Evolutionary conservation across 768 basidiomycete genomes (phyloP), one percentile per base, ranked within the genome.

Genomic region (Rhodotorula babjevae): DNA sequence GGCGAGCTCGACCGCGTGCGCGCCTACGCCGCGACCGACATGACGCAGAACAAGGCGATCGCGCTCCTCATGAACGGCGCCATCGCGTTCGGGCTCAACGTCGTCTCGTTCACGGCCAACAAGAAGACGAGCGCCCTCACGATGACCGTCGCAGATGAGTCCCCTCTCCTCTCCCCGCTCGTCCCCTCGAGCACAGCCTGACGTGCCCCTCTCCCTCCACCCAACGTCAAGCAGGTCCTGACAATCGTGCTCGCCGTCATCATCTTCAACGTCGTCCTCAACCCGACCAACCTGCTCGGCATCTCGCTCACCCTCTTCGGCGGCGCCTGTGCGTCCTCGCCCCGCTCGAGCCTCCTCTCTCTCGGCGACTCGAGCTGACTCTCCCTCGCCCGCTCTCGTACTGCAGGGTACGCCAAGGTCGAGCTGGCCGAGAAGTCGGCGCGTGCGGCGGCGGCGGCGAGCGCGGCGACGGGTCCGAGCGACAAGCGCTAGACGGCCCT

Each of bases 71-170:
- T 89, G 49, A 99, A 98, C 77, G 95, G 93, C 0, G 79, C 84
- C 23, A 87, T 98, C 78, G 96, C 96, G 8, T 97, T 96, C 78
- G 89, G 87, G 23, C 83, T 99, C 63, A 99, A 98, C 77, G 87
- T 97, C 5, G 91, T 96, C 68, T 91, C 90, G 80, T 96, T 99
- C 79, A 91, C 90, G 15, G 91, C 96, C n/a, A 99, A 98, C 82
- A 89, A 89, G 81, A 88, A 90, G 79, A 88, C 92, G 0, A 93
- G 93, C 4, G 88, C 93, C 21, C 79, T 95, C 74, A 90, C 89
- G 60, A 95, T 94, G 90, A 91, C 90, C 18, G 92, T 95, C 60
- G 91, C 92, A 71, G 89, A 89, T 90, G n/a, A 3, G 40, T 19
- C n/a, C 31, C 21, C 49, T 31, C 23, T 23, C 59, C 16, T 52